A percentile compares a stretch with the other conserved stretches of the same genome.
phyloP scores from a whole-genome alignment of 805 yeast species.

The Pichia sporocuriosa region DNA sequence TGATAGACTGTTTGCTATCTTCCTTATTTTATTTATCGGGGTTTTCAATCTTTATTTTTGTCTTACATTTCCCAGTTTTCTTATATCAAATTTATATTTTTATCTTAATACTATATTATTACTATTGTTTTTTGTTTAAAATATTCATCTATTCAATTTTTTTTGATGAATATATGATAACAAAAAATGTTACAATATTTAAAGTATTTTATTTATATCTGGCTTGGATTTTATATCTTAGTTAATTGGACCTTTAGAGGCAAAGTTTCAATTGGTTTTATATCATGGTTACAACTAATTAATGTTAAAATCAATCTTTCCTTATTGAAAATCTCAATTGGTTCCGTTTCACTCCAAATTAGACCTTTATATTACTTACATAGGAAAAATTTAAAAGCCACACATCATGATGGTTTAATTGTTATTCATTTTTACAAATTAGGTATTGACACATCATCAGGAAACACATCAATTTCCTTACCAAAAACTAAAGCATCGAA shows the following conservation, averaged over 20 bases:
- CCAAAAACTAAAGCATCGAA: not conserved
- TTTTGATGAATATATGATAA: not conserved
- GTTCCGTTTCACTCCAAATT: constrained; percentile 16
- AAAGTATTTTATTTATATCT: constrained; percentile 2
- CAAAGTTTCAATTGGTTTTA: constrained; percentile 18
- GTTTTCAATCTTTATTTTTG: no score
- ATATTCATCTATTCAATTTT: no score
- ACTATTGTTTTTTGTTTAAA: no score
- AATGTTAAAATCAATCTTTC: constrained; percentile 12
- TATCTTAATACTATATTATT: no score
- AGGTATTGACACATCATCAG: not conserved
- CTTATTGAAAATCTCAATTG: constrained; percentile 8
- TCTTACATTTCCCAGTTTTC: no score
- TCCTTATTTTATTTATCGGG: no score
- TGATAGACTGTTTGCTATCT: no score
- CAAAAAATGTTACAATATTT: constrained; percentile 2
- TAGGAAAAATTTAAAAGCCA: constrained; percentile 9
- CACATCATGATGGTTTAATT: constrained; percentile 17
- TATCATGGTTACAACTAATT: constrained; percentile 22
- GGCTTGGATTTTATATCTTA: constrained; percentile 3
- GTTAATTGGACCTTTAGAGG: constrained; percentile 16
- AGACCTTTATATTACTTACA: constrained; percentile 17
- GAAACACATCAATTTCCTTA: not conserved
- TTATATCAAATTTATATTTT: no score
- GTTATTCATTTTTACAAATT: constrained; percentile 12